Conservation (phyloP, 2,329 filamentous ascomycete species). For the Fusarium brevicatenulatum region DNA sequence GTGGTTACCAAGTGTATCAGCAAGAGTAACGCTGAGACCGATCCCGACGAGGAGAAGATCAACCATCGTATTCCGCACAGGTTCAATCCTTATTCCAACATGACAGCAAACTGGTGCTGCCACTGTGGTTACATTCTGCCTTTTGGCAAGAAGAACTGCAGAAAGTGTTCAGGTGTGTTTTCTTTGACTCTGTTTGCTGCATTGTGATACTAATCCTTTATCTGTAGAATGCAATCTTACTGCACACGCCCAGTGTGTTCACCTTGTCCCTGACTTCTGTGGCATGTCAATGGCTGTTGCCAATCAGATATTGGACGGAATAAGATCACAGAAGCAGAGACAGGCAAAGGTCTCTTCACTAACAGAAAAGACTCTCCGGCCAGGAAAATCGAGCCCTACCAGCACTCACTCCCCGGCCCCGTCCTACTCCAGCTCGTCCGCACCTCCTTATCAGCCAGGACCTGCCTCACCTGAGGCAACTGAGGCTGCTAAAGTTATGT, state of each 20-base stretch:
- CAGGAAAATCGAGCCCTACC: conserved; percentile 58
- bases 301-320: conserved; percentile 90
- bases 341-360: conserved; percentile 69
- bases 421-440: conserved; percentile 49
- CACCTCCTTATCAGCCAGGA: conserved; percentile 37
- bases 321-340: conserved; percentile 79
- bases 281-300: conserved; percentile 99
- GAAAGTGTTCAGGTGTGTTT: conserved; percentile 83
- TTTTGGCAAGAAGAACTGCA: conserved; percentile 92
- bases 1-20: conserved; percentile 99
- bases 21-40: conserved; percentile 97
- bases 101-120: conserved; percentile 99
- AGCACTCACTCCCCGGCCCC: conserved; percentile 48
- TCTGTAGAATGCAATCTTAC: conserved; percentile 85
- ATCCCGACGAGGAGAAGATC: conserved; percentile 99
- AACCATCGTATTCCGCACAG: conserved; percentile 98
- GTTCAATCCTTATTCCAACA: conserved; percentile 95
- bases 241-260: conserved; percentile 89
- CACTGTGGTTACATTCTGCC: conserved; percentile 97
- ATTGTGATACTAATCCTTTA: conserved; percentile 44
- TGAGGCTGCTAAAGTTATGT: conserved; percentile 73
- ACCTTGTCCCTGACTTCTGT: conserved; percentile 97
- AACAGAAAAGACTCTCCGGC: conserved; percentile 73
- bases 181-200: neutral
- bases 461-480: conserved; percentile 60